Conservation (phyloP, 1,284 basidiomycete genomes). For the Afroboletus lepidellus region DNA sequence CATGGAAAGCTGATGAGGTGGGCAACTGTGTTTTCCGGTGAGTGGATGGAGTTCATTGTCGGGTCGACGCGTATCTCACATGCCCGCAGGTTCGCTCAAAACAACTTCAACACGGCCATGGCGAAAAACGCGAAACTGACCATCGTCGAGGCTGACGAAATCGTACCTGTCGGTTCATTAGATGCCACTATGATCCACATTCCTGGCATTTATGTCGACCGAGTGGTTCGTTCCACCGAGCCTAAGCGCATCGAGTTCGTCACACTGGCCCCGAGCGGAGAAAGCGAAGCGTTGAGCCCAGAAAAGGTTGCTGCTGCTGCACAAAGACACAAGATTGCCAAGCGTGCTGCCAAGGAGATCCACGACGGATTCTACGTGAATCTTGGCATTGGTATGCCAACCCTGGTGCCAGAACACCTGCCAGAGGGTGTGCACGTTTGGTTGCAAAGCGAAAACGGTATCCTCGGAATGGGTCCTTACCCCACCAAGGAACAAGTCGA, state of each 20-base stretch:
- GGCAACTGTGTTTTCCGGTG: constrained; percentile 86
- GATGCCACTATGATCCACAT: constrained; percentile 84
- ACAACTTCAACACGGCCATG: constrained; percentile 88
- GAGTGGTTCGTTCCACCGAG: constrained; percentile 77
- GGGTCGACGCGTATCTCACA: neutral
- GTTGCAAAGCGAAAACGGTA: constrained; percentile 94
- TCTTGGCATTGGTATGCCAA: constrained; percentile 90
- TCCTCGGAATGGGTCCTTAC: constrained; percentile 94
- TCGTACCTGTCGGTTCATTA: constrained; percentile 84
- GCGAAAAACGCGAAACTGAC: constrained; percentile 88
- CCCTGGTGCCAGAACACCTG: constrained; percentile 83
- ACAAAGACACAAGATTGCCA: constrained; percentile 36
- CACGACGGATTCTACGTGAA: constrained; percentile 86
- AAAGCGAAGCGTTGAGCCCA: constrained; percentile 36
- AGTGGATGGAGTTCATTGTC: neutral
- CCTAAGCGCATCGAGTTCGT: constrained; percentile 81
- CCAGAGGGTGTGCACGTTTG: constrained; percentile 81
- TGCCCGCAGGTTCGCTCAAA: constrained; percentile 72
- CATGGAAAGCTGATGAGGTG: constrained; percentile 94
- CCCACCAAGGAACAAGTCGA: constrained; percentile 87
- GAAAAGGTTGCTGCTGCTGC: constrained; percentile 55
- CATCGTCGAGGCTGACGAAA: constrained; percentile 93
- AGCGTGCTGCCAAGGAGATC: constrained; percentile 59
- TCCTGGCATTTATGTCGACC: constrained; percentile 86
- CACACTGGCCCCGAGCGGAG: constrained; percentile 54